A percentile compares a stretch with the other conserved stretches of the same genome.
Conservation (phyloP, 2,329 filamentous ascomycete genomes). For the Leptosphaerulina australis region DNA sequence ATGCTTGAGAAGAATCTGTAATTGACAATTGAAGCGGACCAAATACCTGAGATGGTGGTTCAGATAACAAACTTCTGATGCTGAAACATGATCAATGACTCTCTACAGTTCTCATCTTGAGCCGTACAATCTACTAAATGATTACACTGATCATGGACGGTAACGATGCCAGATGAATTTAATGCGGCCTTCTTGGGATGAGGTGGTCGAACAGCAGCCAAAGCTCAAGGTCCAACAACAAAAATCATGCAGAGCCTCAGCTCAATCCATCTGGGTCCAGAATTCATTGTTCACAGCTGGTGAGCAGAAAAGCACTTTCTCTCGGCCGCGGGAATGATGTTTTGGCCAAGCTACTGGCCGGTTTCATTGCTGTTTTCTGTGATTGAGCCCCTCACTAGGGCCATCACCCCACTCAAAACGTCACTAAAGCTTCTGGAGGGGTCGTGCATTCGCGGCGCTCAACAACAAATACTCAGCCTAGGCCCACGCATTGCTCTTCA, state of each 20-base stretch:
- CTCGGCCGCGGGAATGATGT: slow-evolving; percentile 22
- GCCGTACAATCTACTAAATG: too few relatives aligned
- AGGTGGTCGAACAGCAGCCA: background rate
- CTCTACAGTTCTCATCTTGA: too few relatives aligned
- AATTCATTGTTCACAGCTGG: slow-evolving; percentile 3
- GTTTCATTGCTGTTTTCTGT: slow-evolving; percentile 17
- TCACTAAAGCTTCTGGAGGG: slow-evolving; percentile 16
- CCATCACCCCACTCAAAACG: slow-evolving; percentile 12
- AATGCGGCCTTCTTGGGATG: too few relatives aligned
- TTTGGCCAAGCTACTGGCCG: slow-evolving; percentile 17
- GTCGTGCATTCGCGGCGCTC: slow-evolving; percentile 18
- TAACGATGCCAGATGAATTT: too few relatives aligned
- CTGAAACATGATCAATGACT: too few relatives aligned
- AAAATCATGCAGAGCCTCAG: slow-evolving; percentile 10
- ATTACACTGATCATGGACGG: too few relatives aligned
- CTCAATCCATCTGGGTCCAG: slow-evolving; percentile 5
- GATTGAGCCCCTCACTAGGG: slow-evolving; percentile 11
- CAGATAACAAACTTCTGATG: too few relatives aligned
- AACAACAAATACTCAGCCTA: slow-evolving; percentile 30
- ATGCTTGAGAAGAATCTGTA: too few relatives aligned
- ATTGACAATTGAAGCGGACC: too few relatives aligned
- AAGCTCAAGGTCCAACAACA: background rate
- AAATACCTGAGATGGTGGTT: too few relatives aligned
- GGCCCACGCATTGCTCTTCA: slow-evolving; percentile 1
- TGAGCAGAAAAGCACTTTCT: slow-evolving; percentile 7